Conservation (phyloP, 345 rosid species). For the Aquilaria malaccensis region DNA sequence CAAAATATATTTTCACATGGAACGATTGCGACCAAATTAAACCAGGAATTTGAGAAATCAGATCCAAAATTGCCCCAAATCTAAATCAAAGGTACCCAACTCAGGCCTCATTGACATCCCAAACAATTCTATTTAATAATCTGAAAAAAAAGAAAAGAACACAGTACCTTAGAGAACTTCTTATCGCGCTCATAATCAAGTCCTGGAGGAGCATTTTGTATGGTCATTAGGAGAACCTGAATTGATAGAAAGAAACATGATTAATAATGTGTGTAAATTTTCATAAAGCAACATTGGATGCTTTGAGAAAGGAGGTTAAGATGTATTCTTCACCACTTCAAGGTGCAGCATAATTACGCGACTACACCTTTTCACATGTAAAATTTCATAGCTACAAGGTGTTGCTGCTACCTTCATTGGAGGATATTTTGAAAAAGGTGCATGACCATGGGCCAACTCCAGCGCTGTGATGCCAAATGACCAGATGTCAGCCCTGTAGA, state of each 20-base stretch:
- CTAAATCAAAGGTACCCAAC: too few species aligned
- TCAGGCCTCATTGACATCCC: not conserved
- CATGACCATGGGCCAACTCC: conserved; percentile 99
- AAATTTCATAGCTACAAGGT: not conserved
- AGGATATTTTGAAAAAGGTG: conserved; percentile 96
- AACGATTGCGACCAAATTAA: too few species aligned
- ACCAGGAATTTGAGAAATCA: too few species aligned
- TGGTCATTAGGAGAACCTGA: conserved; percentile 96
- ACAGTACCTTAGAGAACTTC: conserved; percentile 92
- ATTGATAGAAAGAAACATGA: conserved; percentile 1
- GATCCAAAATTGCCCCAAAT: too few species aligned
- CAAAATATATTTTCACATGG: not conserved
- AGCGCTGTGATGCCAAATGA: conserved; percentile 97
- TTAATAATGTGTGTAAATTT: not conserved
- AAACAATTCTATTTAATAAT: conserved; percentile 9
- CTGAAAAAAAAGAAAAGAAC: conserved; percentile 53
- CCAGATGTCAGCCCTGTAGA: conserved; percentile 97
- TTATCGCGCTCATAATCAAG: conserved; percentile 98
- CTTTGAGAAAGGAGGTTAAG: too few species aligned
- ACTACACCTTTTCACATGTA: not conserved
- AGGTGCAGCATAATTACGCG: too few species aligned
- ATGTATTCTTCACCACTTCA: too few species aligned
- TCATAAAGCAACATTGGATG: not conserved
- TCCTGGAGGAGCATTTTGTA: conserved; percentile 98
- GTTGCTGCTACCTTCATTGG: conserved; percentile 89